Evolutionary conservation across 352 stramenopile species (phyloP), one percentile per base, ranked within the genome.

Genomic region (Phytophthora tentaculata): DNA sequence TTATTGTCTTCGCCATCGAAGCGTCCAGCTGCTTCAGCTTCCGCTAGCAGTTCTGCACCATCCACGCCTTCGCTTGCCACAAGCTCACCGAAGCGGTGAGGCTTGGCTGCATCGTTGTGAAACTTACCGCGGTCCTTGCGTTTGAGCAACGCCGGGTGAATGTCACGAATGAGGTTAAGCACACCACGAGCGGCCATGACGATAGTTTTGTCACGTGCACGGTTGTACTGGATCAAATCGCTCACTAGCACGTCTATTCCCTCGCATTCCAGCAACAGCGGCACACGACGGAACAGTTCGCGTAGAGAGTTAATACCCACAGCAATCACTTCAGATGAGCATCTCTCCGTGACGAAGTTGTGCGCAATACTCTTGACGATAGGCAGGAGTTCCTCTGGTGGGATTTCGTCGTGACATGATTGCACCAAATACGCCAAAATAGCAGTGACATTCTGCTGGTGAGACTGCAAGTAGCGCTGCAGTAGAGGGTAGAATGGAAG

Each of bases 381-480:
- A 35, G 95, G 96, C 61, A 98, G 73, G 35, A 99, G 72, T 75
- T 99, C 97, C 71, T 99, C 96, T 0, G 97, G 96, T 0, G 98
- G 97, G 32, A 99, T 96, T 64, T 97, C 92, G 28, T 98, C 90
- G 83, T 99, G 98, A 73, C 96, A 99, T 26, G 94, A 96, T 70
- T 99, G 97, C 37, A 99, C 95, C 14, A 98, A 81, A 79, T 99
- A 99, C 10, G 97, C 97, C 37, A 99, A 79, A 57, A 99, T 96
- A 62, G 94, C 89, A 37, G 95, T 98, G 66, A 98, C 79, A 80
- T 97, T 83, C 69, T 94, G 75, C 73, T 97, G 92, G 65, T 94
- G 89, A 43, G 89, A 94, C 73, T 93, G 87, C 59, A 96, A 68
- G 79, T 98, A 80, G 10, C 97, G 92, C 83, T 99, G 96, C 49